A percentile compares a stretch with the other conserved stretches of the same genome.
These are phyloP conservation scores for Suillus cothurnatus DNA, from an alignment of 768 basidiomycete genomes.

Conservation along the genomic window DNA sequence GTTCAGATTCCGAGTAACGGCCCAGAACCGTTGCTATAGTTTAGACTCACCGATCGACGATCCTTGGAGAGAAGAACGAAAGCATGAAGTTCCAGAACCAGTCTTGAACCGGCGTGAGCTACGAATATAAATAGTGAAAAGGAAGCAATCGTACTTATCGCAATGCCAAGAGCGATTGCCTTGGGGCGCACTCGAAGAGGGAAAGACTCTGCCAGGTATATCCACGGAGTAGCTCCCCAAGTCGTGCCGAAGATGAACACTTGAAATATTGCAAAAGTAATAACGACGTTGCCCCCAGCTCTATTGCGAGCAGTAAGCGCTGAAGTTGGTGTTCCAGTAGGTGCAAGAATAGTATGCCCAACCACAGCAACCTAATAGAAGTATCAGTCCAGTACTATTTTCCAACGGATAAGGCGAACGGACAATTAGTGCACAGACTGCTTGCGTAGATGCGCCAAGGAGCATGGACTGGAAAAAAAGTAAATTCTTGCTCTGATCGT, in stretches of 20 bases:
- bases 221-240: conserved; percentile 80
- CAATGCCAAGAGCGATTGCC: conserved; percentile 72
- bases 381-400: not conserved
- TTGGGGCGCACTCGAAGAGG: conserved; percentile 80
- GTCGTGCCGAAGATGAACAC: conserved; percentile 72
- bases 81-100: conserved; percentile 81
- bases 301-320: conserved; percentile 58
- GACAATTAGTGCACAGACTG: conserved; percentile 63
- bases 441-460: conserved; percentile 62
- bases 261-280: conserved; percentile 78
- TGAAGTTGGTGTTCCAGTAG: conserved; percentile 46
- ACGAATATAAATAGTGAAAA: not conserved
- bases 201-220: conserved; percentile 80
- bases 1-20: not conserved
- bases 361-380: conserved; percentile 62
- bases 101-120: conserved; percentile 30
- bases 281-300: conserved; percentile 63
- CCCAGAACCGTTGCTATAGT: not conserved
- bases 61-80: conserved; percentile 71
- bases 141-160: conserved; percentile 38
- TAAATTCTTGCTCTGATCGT: not conserved
- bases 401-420: conserved; percentile 16
- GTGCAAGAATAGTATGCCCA: conserved; percentile 67
- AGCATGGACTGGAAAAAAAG: conserved; percentile 56
- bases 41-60: conserved; percentile 55